A percentile compares a stretch with the other conserved stretches of the same genome.
Evolutionary conservation across 2,329 filamentous ascomycete genomes (phyloP).

Genomic region (Amphichorda felina): DNA sequence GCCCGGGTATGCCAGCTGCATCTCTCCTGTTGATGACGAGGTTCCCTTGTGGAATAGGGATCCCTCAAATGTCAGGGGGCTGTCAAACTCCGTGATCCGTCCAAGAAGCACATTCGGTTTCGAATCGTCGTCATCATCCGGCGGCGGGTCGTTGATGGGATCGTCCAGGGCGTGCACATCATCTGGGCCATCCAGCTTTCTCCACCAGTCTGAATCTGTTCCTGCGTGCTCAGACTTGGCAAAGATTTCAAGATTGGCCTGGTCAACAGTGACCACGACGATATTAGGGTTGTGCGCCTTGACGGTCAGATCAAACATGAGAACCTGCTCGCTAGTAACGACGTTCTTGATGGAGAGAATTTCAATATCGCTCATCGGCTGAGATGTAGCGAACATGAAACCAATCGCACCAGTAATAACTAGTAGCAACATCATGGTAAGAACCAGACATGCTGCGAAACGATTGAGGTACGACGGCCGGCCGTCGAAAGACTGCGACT

Average conservation of each 20-base stretch:
- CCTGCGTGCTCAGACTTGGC: constrained; percentile 86
- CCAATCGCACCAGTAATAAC: constrained; percentile 77
- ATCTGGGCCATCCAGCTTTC: constrained; percentile 16
- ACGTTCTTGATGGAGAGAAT: constrained; percentile 79
- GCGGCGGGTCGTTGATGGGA: constrained; percentile 24
- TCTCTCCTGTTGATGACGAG: constrained; percentile 67
- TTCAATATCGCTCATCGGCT: constrained; percentile 69
- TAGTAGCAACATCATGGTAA: constrained; percentile 70
- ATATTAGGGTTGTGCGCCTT: constrained; percentile 88
- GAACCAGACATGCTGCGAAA: constrained; percentile 76
- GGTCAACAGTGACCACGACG: constrained; percentile 72
- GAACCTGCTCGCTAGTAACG: constrained; percentile 82
- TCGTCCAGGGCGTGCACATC: constrained; percentile 17
- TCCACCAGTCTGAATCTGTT: constrained; percentile 48
- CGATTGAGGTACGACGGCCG: constrained; percentile 54
- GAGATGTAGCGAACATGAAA: constrained; percentile 85
- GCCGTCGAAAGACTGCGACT: constrained; percentile 57
- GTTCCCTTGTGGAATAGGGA: constrained; percentile 69
- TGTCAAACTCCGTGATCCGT: constrained; percentile 76
- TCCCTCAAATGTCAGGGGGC: constrained; percentile 77
- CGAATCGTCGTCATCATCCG: constrained; percentile 48
- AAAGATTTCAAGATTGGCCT: constrained; percentile 86
- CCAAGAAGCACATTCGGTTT: constrained; percentile 82
- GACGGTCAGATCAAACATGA: constrained; percentile 88
- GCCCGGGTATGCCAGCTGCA: constrained; percentile 72